phyloP scores from a whole-genome alignment of 257 asterid species.

The Przewalskia tangutica region DNA sequence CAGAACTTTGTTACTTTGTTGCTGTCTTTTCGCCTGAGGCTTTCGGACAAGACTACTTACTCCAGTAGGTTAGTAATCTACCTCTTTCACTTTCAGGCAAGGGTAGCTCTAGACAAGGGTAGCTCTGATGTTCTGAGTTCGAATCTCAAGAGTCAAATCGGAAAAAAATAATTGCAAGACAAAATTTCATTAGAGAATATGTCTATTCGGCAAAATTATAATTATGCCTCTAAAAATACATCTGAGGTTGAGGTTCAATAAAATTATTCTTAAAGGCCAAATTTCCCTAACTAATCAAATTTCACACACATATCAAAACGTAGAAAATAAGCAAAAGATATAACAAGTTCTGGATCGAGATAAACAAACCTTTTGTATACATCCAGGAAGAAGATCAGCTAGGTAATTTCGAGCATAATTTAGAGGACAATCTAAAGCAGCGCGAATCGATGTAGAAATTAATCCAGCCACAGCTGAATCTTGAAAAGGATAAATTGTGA shows the following conservation, averaged over 20 bases:
- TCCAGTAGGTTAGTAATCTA: no score
- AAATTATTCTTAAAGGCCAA: neutral
- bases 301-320: neutral
- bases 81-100: no score
- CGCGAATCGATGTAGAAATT: conserved; percentile 33
- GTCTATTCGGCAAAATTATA: no score
- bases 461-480: conserved; percentile 21
- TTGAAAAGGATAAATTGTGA: conserved; percentile 17
- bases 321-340: neutral
- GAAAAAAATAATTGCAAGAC: no score
- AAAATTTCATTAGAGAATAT: no score
- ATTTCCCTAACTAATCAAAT: neutral
- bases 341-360: conserved; percentile 17
- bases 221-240: no score
- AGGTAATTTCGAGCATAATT: conserved; percentile 37
- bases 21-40: no score
- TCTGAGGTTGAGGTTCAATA: neutral
- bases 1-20: no score
- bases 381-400: conserved; percentile 18
- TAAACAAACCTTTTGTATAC: conserved; percentile 20
- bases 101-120: no score
- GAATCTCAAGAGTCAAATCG: no score
- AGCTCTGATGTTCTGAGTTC: no score
- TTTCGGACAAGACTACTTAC: no score
- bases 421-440: conserved; percentile 36